Percentiles rank a stretch among this genome's conserved stretches.
phyloP scores from a whole-genome alignment of 768 basidiomycete genomes.

The Pleurotus eryngii region DNA sequence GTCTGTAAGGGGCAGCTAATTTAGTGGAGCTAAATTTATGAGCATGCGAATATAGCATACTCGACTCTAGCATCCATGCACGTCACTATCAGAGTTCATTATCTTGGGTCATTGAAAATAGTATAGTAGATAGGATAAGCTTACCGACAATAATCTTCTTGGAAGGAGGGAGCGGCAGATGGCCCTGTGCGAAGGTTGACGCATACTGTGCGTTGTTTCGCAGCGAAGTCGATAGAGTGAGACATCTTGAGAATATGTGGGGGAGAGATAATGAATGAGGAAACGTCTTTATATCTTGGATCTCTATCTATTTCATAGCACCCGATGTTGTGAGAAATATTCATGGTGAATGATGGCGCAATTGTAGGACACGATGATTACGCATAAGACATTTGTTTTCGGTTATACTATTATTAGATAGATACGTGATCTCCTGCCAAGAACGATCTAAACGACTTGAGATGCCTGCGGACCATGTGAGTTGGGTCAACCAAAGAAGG shows the following conservation, averaged over 20 bases:
- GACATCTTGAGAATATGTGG: neutral
- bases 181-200: conserved; percentile 35
- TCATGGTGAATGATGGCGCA: neutral
- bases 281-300: neutral
- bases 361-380: neutral
- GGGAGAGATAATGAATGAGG: no score
- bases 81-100: conserved; percentile 28
- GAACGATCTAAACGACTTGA: conserved; percentile 1
- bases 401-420: neutral
- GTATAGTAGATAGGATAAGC: neutral
- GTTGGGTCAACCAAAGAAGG: neutral
- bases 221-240: conserved; percentile 21
- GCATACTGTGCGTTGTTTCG: conserved; percentile 39
- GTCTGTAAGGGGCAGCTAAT: conserved; percentile 20
- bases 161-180: conserved; percentile 36
- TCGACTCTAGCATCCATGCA: conserved; percentile 57
- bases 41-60: conserved; percentile 16
- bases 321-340: neutral
- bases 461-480: neutral
- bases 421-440: neutral
- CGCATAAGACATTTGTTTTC: no score
- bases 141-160: conserved; percentile 37
- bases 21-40: no score
- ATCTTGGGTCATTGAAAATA: no score
- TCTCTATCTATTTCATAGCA: neutral